A percentile compares a stretch with the other conserved stretches of the same genome.
Conservation (phyloP, 2,329 filamentous ascomycete species). For the Chaetomiaceae sp. region DNA sequence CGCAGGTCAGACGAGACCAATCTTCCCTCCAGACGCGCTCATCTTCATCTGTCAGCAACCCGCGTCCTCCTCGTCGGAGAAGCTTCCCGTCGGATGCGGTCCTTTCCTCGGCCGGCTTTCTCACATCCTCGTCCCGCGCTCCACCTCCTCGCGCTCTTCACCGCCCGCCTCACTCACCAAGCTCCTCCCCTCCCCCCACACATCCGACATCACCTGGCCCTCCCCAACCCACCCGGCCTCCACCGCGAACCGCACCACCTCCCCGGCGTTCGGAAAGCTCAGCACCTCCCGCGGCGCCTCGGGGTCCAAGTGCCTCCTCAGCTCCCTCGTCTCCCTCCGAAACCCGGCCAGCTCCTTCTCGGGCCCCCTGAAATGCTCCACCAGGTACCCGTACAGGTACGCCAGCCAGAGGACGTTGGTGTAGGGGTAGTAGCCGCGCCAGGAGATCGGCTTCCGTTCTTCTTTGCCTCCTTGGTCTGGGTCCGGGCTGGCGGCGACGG, state of each 20-base stretch:
- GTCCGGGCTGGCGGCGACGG: slow-evolving; percentile 38
- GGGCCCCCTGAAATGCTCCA: slow-evolving; percentile 43
- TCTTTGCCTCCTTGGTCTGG: too few species aligned
- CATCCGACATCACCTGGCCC: slow-evolving; percentile 43
- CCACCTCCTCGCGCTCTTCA: too few species aligned
- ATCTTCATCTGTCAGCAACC: too few species aligned
- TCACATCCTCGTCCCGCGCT: too few species aligned
- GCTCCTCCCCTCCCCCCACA: not conserved
- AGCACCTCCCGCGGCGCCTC: slow-evolving; percentile 44
- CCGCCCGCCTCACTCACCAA: not conserved
- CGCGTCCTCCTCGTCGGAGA: too few species aligned
- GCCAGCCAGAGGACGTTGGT: slow-evolving; percentile 63
- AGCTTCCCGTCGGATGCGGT: too few species aligned
- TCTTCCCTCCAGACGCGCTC: too few species aligned
- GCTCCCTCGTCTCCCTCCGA: slow-evolving; percentile 45
- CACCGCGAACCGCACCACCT: slow-evolving; percentile 53
- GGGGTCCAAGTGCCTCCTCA: slow-evolving; percentile 52
- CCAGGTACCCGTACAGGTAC: slow-evolving; percentile 55
- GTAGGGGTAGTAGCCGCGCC: slow-evolving; percentile 54
- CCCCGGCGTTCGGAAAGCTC: slow-evolving; percentile 52
- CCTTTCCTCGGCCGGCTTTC: too few species aligned
- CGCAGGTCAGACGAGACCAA: too few species aligned
- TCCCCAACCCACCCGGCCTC: slow-evolving; percentile 55
- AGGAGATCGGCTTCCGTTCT: slow-evolving; percentile 48
- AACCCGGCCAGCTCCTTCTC: slow-evolving; percentile 45